Evolutionary conservation across 2,329 filamentous ascomycete genomes (phyloP), one percentile per base, ranked within the genome.

Genomic region (Pezizomycotina sp.): DNA sequence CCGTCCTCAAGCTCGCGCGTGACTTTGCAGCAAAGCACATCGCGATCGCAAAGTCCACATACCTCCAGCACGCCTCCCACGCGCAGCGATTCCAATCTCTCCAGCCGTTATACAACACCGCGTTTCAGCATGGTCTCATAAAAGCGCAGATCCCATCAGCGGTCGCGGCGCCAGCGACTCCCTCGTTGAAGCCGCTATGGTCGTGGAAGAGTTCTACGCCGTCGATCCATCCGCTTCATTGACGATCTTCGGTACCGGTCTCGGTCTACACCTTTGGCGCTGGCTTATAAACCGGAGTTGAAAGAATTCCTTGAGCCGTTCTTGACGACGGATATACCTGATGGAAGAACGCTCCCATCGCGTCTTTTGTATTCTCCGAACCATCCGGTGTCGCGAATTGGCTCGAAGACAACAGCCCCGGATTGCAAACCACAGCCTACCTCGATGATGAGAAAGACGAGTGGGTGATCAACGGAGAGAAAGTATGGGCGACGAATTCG

Each of bases 401-500:
- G 48, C 50, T 68, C 7, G n/a, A n/a, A n/a, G n/a, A n/a, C 63
- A 68, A 47, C 58, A 58, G 27, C 53, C 52, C 3, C 65, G 67
- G 0, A 51, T 70, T 23, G 53, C n/a, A 59, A 28, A 69, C 65
- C 3, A 65, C 61, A 2, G 66, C 66, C 0, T 52, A 53, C 13
- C 49, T 50, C 6, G n/a, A n/a, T n/a, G n/a, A n/a, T n/a, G 61
- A 66, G n/a, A 64, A 62, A 0, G 58, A 65, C 22, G 57, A 62
- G 27, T 69, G 62, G 61, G 48, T 69, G 2, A 46, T 70, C 16
- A 62, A 62, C 47, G 66, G 66, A 3, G 66, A 69, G 45, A 68
- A 70, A 61, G 54, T 67, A 24, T 70, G 66, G 66, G 62, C 66
- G 7, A 67, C 65, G 1, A 70, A 68, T 47, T 59, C 56, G 33